Evolutionary conservation across 2,329 filamentous ascomycete genomes (phyloP).

Genomic region (Colletotrichum karsti): DNA sequence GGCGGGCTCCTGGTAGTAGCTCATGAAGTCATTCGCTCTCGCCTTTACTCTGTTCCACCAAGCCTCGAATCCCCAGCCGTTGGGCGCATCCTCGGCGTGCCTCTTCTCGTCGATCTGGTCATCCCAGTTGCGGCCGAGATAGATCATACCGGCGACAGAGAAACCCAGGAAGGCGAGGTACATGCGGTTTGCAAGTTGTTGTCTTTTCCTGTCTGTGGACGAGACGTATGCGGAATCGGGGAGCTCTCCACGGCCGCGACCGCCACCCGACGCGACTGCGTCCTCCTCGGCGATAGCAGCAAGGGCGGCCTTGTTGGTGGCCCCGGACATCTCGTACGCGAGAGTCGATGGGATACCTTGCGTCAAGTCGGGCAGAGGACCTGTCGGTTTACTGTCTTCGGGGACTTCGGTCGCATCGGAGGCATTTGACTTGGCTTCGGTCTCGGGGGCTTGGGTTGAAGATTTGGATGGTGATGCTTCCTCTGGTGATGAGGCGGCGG

Average conservation of each 20-base stretch:
- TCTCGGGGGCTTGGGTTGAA: slow-evolving; percentile 6
- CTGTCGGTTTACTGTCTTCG: slow-evolving; percentile 36
- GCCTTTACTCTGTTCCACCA: slow-evolving; percentile 86
- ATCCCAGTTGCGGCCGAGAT: slow-evolving; percentile 90
- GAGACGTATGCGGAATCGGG: slow-evolving; percentile 88
- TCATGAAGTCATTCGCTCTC: slow-evolving; percentile 77
- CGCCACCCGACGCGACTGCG: slow-evolving; percentile 55
- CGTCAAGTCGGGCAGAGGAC: slow-evolving; percentile 88
- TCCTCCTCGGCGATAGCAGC: slow-evolving; percentile 32
- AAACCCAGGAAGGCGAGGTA: slow-evolving; percentile 69
- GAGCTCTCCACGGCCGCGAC: slow-evolving; percentile 68
- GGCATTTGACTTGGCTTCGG: slow-evolving; percentile 10
- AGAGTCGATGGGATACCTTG: slow-evolving; percentile 94
- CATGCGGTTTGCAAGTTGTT: slow-evolving; percentile 78
- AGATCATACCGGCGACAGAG: slow-evolving; percentile 68
- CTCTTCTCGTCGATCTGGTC: slow-evolving; percentile 76
- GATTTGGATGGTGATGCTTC: slow-evolving; percentile 13
- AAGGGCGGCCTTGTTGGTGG: slow-evolving; percentile 35
- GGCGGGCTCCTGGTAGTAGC: slow-evolving; percentile 95
- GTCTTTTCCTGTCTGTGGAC: slow-evolving; percentile 84
- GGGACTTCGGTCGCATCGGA: slow-evolving; percentile 20
- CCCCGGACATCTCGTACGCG: slow-evolving; percentile 72
- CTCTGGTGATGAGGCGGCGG: background rate
- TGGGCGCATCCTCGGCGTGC: slow-evolving; percentile 74
- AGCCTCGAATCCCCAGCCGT: slow-evolving; percentile 77